A percentile compares a stretch with the other conserved stretches of the same genome.
Conservation (phyloP, 2,329 filamentous ascomycete genomes). For the Sporothrix brasiliensis region DNA sequence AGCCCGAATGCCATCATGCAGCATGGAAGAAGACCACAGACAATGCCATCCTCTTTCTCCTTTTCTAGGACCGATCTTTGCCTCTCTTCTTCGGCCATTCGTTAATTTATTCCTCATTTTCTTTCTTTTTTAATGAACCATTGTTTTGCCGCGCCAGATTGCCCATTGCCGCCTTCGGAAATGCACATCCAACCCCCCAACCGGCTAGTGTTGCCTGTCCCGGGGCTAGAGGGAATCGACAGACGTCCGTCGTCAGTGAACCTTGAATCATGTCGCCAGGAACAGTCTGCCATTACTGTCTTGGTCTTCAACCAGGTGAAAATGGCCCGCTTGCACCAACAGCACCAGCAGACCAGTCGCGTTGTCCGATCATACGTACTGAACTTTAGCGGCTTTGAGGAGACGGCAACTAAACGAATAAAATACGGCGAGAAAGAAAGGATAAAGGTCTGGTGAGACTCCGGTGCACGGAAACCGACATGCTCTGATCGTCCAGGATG, state of each 20-base stretch:
- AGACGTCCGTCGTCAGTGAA: background rate
- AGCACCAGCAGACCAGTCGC: background rate
- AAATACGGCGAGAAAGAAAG: background rate
- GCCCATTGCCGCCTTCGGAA: constrained; percentile 14
- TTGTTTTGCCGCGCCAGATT: background rate
- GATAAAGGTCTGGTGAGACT: background rate
- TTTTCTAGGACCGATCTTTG: background rate
- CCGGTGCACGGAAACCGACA: constrained; percentile 29
- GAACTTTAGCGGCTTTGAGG: constrained; percentile 2
- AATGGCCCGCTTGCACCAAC: background rate
- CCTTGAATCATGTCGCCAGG: constrained; percentile 22
- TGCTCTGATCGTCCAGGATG: constrained; percentile 16
- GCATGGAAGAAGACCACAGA: background rate
- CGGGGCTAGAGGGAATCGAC: constrained; percentile 8
- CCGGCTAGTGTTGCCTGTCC: constrained; percentile 4
- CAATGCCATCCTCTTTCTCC: background rate
- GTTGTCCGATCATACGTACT: background rate
- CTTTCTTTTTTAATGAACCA: background rate
- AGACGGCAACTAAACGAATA: background rate
- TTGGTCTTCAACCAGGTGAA: constrained; percentile 11
- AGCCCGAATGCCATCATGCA: background rate
- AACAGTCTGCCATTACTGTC: background rate
- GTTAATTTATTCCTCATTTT: background rate
- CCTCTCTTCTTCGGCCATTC: background rate
- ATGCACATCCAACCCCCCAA: constrained; percentile 31